Evolutionary conservation across 2,329 filamentous ascomycete genomes (phyloP), one percentile per base, ranked within the genome.

Genomic region (Ophiocordyceps sinensis): DNA sequence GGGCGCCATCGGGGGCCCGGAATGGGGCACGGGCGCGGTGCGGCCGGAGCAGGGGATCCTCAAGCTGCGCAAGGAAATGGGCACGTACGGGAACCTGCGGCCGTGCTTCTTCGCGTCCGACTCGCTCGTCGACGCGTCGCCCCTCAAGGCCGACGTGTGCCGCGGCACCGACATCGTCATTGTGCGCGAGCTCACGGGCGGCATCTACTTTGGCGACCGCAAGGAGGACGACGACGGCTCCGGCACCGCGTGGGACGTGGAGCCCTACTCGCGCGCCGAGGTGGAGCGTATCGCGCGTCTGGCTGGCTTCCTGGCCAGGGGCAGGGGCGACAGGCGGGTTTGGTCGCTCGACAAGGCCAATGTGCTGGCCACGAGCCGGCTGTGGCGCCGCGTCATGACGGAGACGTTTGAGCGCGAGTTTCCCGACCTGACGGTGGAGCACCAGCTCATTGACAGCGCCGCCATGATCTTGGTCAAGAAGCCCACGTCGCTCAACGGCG

Each of bases 401-500:
- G 85, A 94, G 65, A 73, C 87, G 44, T 89, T 94, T 73, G 74
- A 72, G 51, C 80, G 80, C 49, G 89, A 95, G 70, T 96, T 93
- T 67, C 87, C 89, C 3, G 77, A 89, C 59, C 65, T 95, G 37
- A 76, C 84, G 67, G 66, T 93, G 36, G 77, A 79, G 49, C 89
- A 94, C 61, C 88, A 96, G 60, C 74, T 96, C 39, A 94, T 96
- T 58, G 89, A 96, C 66, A 85, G 79, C 43, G 89, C 89, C n/a
- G 89, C 89, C 49, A 95, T 96, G 88, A 70, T 95, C 52, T 86
- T 96, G 82, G 76, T 96, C 57, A 95, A 94, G 79, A 89, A 88
- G 64, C 89, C 89, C 10, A 72, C 80, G 11, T 76, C 78, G 19
- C 71, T 96, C 41, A 96, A 95, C 60, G 91, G 89, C 41, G 78